Conservation (phyloP, 2,329 filamentous ascomycete genomes). For the Ramularia collo-cygni region DNA sequence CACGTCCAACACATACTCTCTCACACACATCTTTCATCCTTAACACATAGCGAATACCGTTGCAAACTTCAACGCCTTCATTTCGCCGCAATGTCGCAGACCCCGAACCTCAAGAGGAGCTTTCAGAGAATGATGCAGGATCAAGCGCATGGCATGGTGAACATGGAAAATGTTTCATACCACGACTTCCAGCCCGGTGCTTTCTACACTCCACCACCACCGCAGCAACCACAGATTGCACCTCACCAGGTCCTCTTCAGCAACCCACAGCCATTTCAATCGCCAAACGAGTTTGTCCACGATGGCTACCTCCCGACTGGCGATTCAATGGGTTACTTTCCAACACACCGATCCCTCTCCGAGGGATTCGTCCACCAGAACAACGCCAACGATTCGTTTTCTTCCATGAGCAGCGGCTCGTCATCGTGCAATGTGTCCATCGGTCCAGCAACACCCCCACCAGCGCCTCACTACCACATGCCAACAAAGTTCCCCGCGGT, state of each 20-base stretch:
- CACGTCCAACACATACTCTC: conserved; percentile 10
- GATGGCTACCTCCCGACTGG: conserved; percentile 15
- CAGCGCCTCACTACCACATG: conserved; percentile 2
- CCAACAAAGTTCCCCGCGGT: conserved; percentile 17
- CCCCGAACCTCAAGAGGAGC: conserved; percentile 14
- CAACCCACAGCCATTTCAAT: conserved; percentile 15
- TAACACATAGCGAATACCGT: conserved; percentile 6
- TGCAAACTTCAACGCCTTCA: conserved; percentile 4
- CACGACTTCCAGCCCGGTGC: conserved; percentile 13
- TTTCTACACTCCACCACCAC: conserved; percentile 16
- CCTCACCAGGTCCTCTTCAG: conserved; percentile 17
- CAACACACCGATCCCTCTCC: conserved; percentile 12
- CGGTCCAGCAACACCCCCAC: conserved; percentile 15
- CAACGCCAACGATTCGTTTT: conserved; percentile 11
- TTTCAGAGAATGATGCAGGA: conserved; percentile 18
- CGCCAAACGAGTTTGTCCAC: conserved; percentile 12
- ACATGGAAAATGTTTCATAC: conserved; percentile 16
- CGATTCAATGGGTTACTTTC: conserved; percentile 13
- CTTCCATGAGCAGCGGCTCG: conserved; percentile 11
- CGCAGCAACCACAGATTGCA: too few species aligned
- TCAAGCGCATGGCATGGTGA: conserved; percentile 7
- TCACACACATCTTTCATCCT: conserved; percentile 6
- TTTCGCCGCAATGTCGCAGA: conserved; percentile 10
- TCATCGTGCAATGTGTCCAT: conserved; percentile 18
- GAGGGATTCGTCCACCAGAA: conserved; percentile 16